These are phyloP conservation scores for Alternaria ethzedia DNA, from an alignment of 2,329 filamentous ascomycete species.

Conservation along the genomic window DNA sequence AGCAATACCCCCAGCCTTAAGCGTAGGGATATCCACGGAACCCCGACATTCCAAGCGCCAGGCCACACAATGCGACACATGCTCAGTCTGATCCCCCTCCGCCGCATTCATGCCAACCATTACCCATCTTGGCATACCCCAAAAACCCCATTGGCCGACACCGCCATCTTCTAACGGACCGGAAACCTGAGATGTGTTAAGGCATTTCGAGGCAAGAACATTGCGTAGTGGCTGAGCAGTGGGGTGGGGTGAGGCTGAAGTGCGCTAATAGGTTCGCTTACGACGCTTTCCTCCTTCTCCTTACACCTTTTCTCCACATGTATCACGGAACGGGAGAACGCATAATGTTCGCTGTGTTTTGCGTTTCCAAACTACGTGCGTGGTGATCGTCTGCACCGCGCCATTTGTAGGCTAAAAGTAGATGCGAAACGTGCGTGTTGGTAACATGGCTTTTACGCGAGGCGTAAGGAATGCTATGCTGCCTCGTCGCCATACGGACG, in stretches of 20 bases:
- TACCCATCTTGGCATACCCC: constrained; percentile 2
- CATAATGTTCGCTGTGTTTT: constrained; percentile 27
- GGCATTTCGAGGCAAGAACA: constrained; percentile 14
- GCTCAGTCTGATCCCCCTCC: constrained; percentile 25
- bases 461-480: constrained; percentile 8
- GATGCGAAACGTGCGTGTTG: constrained; percentile 22
- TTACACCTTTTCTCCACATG: background rate
- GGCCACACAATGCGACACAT: constrained; percentile 23
- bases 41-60: constrained; percentile 32
- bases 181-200: constrained; percentile 27
- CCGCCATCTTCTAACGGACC: constrained; percentile 21
- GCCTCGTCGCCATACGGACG: constrained; percentile 16
- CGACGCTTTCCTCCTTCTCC: background rate
- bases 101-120: constrained; percentile 6
- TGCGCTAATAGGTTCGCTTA: constrained; percentile 16
- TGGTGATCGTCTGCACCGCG: constrained; percentile 14
- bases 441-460: constrained; percentile 3
- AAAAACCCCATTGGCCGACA: background rate
- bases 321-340: constrained; percentile 22
- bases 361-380: constrained; percentile 26
- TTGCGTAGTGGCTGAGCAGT: constrained; percentile 13
- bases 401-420: constrained; percentile 28
- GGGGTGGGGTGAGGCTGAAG: constrained; percentile 10
- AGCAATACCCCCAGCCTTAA: background rate
- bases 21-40: constrained; percentile 12